These are phyloP conservation scores for Plasmodium relictum DNA, from an alignment of 169 alveolate species.

Conservation along the genomic window DNA sequence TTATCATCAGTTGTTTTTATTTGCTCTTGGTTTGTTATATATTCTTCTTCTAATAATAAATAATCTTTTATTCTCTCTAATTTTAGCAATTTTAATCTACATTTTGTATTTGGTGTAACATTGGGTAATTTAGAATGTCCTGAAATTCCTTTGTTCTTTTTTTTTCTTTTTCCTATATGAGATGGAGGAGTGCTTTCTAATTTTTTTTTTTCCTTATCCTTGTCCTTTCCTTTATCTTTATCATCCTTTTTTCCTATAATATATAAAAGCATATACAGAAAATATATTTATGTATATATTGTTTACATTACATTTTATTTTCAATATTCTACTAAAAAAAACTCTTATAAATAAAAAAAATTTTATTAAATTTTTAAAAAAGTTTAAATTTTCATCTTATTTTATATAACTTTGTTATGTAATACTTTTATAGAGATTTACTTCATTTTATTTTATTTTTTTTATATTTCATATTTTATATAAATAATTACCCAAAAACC, in stretches of 20 bases:
- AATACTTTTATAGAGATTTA: no score
- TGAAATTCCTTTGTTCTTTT: conserved; percentile 57
- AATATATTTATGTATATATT: conserved; percentile 3
- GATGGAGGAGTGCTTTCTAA: conserved; percentile 80
- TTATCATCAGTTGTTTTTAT: conserved; percentile 83
- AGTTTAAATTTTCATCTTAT: neutral
- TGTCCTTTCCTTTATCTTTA: conserved; percentile 76
- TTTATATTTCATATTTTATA: no score
- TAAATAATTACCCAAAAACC: conserved; percentile 51
- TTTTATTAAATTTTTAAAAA: neutral
- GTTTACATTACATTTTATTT: neutral
- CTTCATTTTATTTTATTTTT: no score
- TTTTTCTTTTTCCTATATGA: conserved; percentile 68
- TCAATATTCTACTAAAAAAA: neutral
- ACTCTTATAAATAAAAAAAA: neutral
- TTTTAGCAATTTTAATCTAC: conserved; percentile 94
- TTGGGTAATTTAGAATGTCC: conserved; percentile 92
- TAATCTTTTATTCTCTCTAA: conserved; percentile 96
- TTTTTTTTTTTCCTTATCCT: conserved; percentile 79
- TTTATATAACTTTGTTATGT: no score
- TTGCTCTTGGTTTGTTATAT: conserved; percentile 92
- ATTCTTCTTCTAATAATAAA: conserved; percentile 96
- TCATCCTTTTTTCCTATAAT: conserved; percentile 60
- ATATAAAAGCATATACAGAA: neutral
- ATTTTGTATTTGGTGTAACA: conserved; percentile 95